Evolutionary conservation across 148 eudicot species (phyloP), one percentile per base, ranked within the genome.

Genomic region (Pharnaceum exiguum): DNA sequence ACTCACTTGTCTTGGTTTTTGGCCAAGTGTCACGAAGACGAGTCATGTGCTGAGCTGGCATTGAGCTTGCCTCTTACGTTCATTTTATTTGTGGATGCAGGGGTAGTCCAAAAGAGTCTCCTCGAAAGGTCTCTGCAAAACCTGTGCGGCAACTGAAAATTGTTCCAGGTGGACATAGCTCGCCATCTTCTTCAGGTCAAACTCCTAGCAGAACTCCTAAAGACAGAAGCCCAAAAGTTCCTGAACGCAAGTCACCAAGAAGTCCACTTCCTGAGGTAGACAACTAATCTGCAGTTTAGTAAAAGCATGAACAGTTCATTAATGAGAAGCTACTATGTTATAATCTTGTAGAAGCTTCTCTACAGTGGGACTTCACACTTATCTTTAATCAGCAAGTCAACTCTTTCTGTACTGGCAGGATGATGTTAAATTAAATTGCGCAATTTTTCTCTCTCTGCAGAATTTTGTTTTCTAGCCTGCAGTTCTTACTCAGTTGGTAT

Each of bases 211-310:
- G 68, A 74, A 77, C 83, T 7, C 82, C 87, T 27, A 90, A 77
- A 67, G 81, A 77, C 27, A 65, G 65, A 43, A 80, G 95, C 70
- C 84, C 91, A 40, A 84, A 80, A 73, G 79, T 77, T 54, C 25
- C 16, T 10, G 91, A 78, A 37, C 97, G 77, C 27, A 77, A 37
- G 67, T 82, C 86, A 59, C 84, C 89, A 6, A 61, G 72, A 68
- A 84, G 80, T 75, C 83, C 87, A 19, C 63, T 60, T 30, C 50
- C 68, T 38, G 85, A 90, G 97, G 97, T 90, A 76, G 13, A 70
- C 33, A 37, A 16, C 37, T 42, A 23, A 7, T 24, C 13, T 16
- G 31, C n/a, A n/a, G n/a, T n/a, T n/a, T n/a, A n/a, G n/a, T n/a
- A n/a, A n/a, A n/a, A n/a, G n/a, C n/a, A n/a, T n/a, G n/a, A n/a